A percentile compares a stretch with the other conserved stretches of the same genome.
These are phyloP conservation scores for Aureobasidium namibiae DNA, from an alignment of 2,329 filamentous ascomycete genomes.

Conservation along the genomic window DNA sequence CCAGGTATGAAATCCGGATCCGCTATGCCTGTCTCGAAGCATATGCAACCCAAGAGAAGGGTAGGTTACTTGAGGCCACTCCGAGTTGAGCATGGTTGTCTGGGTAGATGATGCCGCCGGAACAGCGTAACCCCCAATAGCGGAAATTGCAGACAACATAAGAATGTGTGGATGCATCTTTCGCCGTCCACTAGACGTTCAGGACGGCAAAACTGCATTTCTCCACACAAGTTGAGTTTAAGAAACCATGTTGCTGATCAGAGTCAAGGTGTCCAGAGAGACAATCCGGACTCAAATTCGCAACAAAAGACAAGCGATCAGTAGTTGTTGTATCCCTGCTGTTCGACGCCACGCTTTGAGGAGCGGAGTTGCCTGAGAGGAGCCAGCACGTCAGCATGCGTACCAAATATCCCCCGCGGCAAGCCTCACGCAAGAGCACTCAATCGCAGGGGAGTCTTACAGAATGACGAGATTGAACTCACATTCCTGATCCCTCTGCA, in stretches of 20 bases:
- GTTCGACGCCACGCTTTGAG: conserved; percentile 42
- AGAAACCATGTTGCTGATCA: conserved; percentile 21
- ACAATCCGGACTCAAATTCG: background rate
- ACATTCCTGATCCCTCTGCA: conserved; percentile 92
- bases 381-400: conserved; percentile 36
- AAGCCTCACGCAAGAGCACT: conserved; percentile 68
- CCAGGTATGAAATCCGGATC: conserved; percentile 20
- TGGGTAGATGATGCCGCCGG: conserved; percentile 3
- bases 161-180: conserved; percentile 18
- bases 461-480: conserved; percentile 71
- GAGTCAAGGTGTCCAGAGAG: background rate
- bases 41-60: background rate
- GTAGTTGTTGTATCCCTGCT: conserved; percentile 40
- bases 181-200: conserved; percentile 29
- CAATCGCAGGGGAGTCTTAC: conserved; percentile 64
- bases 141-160: conserved; percentile 15
- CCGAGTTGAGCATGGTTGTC: conserved; percentile 11
- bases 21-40: background rate
- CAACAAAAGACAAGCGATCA: conserved; percentile 25
- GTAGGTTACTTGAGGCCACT: background rate
- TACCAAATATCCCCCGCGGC: conserved; percentile 55
- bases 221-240: conserved; percentile 27
- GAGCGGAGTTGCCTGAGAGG: conserved; percentile 43
- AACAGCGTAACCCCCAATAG: background rate
- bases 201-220: conserved; percentile 39